Evolutionary conservation across 106 monocot species (phyloP).

Genomic region (Ottelia alismoides): DNA sequence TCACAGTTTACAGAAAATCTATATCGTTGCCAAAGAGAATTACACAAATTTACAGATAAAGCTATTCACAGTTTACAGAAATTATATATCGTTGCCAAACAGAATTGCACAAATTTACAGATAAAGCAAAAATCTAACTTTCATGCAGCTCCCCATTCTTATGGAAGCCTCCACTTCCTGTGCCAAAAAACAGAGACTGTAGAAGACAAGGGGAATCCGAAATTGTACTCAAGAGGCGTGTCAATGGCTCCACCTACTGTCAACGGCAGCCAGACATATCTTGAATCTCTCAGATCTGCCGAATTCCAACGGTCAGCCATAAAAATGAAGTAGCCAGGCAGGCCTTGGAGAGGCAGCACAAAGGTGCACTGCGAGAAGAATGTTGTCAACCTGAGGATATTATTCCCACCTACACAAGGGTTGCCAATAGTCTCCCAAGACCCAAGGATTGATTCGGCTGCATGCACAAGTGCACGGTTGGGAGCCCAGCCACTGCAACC

Average conservation of each 20-base stretch:
- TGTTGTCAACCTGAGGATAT: constrained; percentile 44
- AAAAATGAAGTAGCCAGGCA: constrained; percentile 58
- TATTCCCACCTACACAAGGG: constrained; percentile 80
- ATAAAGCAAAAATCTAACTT: too few species aligned
- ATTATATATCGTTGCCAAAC: too few species aligned
- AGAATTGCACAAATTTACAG: too few species aligned
- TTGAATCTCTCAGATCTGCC: constrained; percentile 58
- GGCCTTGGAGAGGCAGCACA: constrained; percentile 41
- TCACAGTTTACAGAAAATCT: too few species aligned
- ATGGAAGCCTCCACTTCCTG: too few species aligned
- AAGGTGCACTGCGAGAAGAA: constrained; percentile 79
- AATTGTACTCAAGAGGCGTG: too few species aligned
- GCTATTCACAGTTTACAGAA: too few species aligned
- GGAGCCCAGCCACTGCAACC: constrained; percentile 91
- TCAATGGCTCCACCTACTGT: constrained; percentile 54
- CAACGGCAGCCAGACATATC: constrained; percentile 85
- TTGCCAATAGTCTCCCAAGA: constrained; percentile 86
- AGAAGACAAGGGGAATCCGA: too few species aligned
- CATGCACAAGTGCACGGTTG: constrained; percentile 59
- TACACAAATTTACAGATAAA: too few species aligned
- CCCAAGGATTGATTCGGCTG: constrained; percentile 67
- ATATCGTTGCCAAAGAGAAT: too few species aligned
- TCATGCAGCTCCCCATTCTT: too few species aligned
- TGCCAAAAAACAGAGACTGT: too few species aligned
- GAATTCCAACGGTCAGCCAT: constrained; percentile 92